phyloP scores from a whole-genome alignment of 2,329 filamentous ascomycete species.

The Xylaria sp. region DNA sequence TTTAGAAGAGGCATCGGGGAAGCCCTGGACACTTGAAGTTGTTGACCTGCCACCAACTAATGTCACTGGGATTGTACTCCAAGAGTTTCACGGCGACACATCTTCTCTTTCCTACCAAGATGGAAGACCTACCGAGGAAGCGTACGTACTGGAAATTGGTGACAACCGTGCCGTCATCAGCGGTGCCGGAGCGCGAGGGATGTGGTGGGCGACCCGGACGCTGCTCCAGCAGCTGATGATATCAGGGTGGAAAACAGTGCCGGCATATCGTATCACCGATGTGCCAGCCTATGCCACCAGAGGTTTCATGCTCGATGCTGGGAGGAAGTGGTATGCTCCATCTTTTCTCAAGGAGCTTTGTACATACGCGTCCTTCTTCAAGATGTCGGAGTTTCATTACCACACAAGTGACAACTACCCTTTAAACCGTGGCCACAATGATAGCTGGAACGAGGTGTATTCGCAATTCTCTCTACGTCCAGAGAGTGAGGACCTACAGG shows the following conservation, averaged over 20 bases:
- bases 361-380: conserved; percentile 60
- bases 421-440: conserved; percentile 58
- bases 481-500: conserved; percentile 51
- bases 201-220: conserved; percentile 61
- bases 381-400: conserved; percentile 61
- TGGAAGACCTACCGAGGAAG: conserved; percentile 60
- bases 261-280: conserved; percentile 50
- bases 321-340: conserved; percentile 57
- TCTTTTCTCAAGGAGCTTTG: conserved; percentile 57
- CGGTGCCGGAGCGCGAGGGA: conserved; percentile 57
- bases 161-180: conserved; percentile 51
- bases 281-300: conserved; percentile 58
- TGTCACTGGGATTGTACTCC: conserved; percentile 57
- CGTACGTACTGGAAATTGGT: conserved; percentile 58
- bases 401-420: conserved; percentile 62
- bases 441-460: conserved; percentile 59
- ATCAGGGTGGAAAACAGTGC: conserved; percentile 47
- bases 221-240: conserved; percentile 56
- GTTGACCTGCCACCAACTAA: conserved; percentile 51
- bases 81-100: conserved; percentile 45
- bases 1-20: conserved; percentile 54
- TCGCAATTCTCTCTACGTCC: conserved; percentile 57
- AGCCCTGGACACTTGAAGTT: conserved; percentile 55
- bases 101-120: conserved; percentile 58
- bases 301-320: conserved; percentile 58